Percentiles rank a stretch among this genome's conserved stretches.
Evolutionary conservation across 2,329 filamentous ascomycete species (phyloP).

Genomic region (Herpomyces periplanetae): DNA sequence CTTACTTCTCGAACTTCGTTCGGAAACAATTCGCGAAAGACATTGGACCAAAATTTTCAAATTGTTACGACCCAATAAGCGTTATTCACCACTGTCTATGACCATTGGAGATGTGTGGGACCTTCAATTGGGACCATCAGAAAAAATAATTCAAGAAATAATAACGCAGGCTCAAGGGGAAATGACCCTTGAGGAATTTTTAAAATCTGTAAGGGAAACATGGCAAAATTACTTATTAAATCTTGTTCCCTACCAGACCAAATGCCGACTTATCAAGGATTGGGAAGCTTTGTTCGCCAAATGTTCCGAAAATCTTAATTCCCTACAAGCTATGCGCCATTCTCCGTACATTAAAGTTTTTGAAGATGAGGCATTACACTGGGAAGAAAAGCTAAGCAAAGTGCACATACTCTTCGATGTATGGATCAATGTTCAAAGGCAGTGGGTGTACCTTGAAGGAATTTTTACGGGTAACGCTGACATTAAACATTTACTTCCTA

Average conservation of each 20-base stretch:
- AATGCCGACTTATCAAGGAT: constrained; percentile 76
- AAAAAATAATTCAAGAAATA: constrained; percentile 58
- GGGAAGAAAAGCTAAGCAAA: constrained; percentile 92
- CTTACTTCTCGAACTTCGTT: constrained; percentile 59
- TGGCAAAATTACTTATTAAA: constrained; percentile 89
- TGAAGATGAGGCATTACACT: constrained; percentile 72
- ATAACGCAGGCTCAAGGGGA: constrained; percentile 86
- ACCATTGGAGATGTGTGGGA: constrained; percentile 98
- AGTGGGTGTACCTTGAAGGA: constrained; percentile 96
- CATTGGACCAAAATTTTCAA: constrained; percentile 98
- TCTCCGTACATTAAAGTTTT: constrained; percentile 99
- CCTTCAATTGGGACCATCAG: constrained; percentile 51
- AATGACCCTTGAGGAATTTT: constrained; percentile 87
- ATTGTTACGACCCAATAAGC: constrained; percentile 54
- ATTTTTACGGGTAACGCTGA: constrained; percentile 96
- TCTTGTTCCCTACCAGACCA: constrained; percentile 86
- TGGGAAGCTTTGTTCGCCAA: constrained; percentile 97
- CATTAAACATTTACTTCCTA: constrained; percentile 85
- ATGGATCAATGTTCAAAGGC: constrained; percentile 98
- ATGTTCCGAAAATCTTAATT: constrained; percentile 90
- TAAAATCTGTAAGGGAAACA: constrained; percentile 76
- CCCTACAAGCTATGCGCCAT: constrained; percentile 87
- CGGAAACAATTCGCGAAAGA: constrained; percentile 71
- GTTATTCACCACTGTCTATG: constrained; percentile 74
- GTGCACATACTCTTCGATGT: constrained; percentile 94